These are phyloP conservation scores for Pittosporum tobira DNA, from an alignment of 129 eudicot species.

Conservation along the genomic window DNA sequence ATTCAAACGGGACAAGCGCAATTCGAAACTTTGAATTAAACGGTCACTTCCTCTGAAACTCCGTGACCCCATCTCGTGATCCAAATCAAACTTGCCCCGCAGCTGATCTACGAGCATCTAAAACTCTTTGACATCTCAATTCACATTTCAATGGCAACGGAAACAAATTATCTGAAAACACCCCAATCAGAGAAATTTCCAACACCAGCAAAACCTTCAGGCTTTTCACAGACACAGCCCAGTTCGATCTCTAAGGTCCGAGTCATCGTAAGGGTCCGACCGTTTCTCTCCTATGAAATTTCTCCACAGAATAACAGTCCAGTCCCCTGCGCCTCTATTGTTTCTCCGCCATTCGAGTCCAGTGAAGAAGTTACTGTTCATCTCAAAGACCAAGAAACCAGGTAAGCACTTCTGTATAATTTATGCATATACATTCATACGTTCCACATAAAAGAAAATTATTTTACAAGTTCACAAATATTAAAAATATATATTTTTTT, in stretches of 20 bases:
- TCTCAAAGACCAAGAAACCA: constrained; percentile 72
- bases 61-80: neutral
- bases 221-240: constrained; percentile 5
- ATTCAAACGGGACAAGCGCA: neutral
- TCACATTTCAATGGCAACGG: neutral
- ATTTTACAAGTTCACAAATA: too few relatives aligned
- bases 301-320: constrained; percentile 18
- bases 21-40: neutral
- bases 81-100: neutral
- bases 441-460: too few relatives aligned
- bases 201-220: constrained; percentile 22
- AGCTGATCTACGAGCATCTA: neutral
- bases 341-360: constrained; percentile 23
- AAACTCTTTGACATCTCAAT: neutral
- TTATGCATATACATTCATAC: too few relatives aligned
- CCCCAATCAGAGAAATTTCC: constrained; percentile 8
- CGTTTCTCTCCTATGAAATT: constrained; percentile 52
- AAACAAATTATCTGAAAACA: neutral
- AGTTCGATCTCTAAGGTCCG: constrained; percentile 49
- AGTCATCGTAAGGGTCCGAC: constrained; percentile 61
- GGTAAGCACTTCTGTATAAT: constrained; percentile 19
- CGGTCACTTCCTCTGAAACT: neutral
- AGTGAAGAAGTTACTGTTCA: constrained; percentile 50
- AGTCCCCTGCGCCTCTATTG: constrained; percentile 44
- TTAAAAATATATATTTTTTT: too few relatives aligned